Percentiles rank a stretch among this genome's conserved stretches.
Conservation (phyloP, 768 basidiomycete species). For the Boletus subcaerulescens region DNA sequence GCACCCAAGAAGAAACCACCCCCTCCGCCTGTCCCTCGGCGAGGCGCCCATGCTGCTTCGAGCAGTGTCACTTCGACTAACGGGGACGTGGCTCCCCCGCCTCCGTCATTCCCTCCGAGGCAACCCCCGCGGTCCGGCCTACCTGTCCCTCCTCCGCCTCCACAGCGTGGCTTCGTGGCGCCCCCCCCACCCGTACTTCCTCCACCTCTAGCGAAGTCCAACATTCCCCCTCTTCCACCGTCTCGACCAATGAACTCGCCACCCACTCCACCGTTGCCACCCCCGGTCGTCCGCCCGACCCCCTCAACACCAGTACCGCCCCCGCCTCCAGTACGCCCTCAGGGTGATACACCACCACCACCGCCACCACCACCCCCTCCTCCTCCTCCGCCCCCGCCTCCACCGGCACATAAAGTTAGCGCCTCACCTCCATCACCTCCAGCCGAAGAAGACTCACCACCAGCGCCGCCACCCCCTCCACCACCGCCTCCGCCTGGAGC, state of each 20-base stretch:
- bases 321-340: constrained; percentile 24
- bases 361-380: constrained; percentile 43
- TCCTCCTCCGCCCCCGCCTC: constrained; percentile 33
- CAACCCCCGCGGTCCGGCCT: constrained; percentile 25
- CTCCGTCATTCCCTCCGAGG: constrained; percentile 34
- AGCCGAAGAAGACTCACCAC: constrained; percentile 25
- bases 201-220: constrained; percentile 31
- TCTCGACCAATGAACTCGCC: constrained; percentile 34
- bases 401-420: constrained; percentile 24
- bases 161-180: constrained; percentile 29
- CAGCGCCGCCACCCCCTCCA: constrained; percentile 34
- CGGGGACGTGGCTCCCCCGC: constrained; percentile 23
- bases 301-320: constrained; percentile 32
- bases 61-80: constrained; percentile 24
- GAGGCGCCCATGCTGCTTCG: constrained; percentile 26
- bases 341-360: constrained; percentile 30
- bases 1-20: constrained; percentile 36
- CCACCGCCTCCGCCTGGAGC: constrained; percentile 40
- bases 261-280: constrained; percentile 31
- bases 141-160: constrained; percentile 16
- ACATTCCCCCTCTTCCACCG: constrained; percentile 32
- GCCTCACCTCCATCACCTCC: constrained; percentile 38
- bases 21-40: constrained; percentile 34
- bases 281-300: constrained; percentile 15
- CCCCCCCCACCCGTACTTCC: constrained; percentile 26